phyloP scores from a whole-genome alignment of 1,139 yeast species.

The Geotrichum fermentans region DNA sequence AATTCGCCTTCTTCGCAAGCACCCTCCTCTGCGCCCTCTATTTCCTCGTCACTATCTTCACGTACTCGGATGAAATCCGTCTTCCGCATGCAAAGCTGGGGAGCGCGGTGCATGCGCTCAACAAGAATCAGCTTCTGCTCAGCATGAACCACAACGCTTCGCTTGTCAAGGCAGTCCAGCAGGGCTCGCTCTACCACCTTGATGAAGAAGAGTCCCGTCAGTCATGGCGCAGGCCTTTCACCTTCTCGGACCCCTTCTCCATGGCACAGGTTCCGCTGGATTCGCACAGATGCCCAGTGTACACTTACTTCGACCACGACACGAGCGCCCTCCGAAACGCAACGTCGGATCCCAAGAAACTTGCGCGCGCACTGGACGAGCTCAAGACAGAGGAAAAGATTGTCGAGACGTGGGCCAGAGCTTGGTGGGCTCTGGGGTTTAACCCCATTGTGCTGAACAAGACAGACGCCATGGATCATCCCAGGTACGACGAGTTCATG shows the following conservation, averaged over 20 bases:
- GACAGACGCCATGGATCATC: slow-evolving; percentile 26
- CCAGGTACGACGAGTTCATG: slow-evolving; percentile 23
- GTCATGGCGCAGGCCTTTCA: slow-evolving; percentile 24
- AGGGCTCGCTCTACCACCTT: slow-evolving; percentile 23
- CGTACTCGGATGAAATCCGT: not conserved
- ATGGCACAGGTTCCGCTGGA: slow-evolving; percentile 22
- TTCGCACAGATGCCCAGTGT: slow-evolving; percentile 24
- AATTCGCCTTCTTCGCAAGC: not conserved
- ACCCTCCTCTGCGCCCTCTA: not conserved
- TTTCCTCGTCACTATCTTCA: not conserved
- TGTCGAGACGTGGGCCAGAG: slow-evolving; percentile 32
- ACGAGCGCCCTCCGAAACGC: not conserved
- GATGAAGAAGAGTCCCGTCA: slow-evolving; percentile 12
- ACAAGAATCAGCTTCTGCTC: slow-evolving; percentile 5
- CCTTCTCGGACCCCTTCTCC: slow-evolving; percentile 16
- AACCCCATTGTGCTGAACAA: slow-evolving; percentile 31
- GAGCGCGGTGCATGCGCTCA: not conserved
- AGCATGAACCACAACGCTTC: slow-evolving; percentile 15
- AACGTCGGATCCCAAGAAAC: not conserved
- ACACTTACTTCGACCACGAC: slow-evolving; percentile 27
- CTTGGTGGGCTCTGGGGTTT: slow-evolving; percentile 36
- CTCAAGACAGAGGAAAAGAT: slow-evolving; percentile 24
- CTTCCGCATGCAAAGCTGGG: not conserved
- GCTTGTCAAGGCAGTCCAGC: slow-evolving; percentile 7
- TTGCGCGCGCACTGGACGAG: slow-evolving; percentile 6